Conservation (phyloP, 2,329 filamentous ascomycete species). For the Davidsoniella eucalypti region DNA sequence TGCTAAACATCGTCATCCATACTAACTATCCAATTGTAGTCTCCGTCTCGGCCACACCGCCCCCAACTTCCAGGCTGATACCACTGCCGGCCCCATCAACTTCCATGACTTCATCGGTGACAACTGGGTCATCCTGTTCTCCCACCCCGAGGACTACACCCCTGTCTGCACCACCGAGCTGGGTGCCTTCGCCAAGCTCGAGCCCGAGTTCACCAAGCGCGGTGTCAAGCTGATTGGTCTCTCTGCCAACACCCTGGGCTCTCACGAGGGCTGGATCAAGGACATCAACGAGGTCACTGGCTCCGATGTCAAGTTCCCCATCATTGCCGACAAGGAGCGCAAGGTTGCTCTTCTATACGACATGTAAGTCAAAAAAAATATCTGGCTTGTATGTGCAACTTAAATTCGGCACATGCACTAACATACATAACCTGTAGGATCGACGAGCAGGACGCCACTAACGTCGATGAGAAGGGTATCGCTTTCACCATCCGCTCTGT, state of each 20-base stretch:
- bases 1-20: background rate
- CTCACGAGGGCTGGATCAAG: slow-evolving; percentile 78
- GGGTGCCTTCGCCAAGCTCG: slow-evolving; percentile 78
- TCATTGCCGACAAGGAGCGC: slow-evolving; percentile 65
- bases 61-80: slow-evolving; percentile 73
- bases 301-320: slow-evolving; percentile 56
- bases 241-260: slow-evolving; percentile 69
- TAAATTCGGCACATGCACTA: background rate
- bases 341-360: slow-evolving; percentile 62
- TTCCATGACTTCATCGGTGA: slow-evolving; percentile 69
- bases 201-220: slow-evolving; percentile 73
- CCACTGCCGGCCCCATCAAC: slow-evolving; percentile 60
- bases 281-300: slow-evolving; percentile 70
- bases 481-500: slow-evolving; percentile 91
- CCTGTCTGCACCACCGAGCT: slow-evolving; percentile 94
- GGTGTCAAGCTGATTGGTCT: slow-evolving; percentile 85
- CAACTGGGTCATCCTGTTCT: slow-evolving; percentile 72
- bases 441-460: slow-evolving; percentile 66
- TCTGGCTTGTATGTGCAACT: background rate
- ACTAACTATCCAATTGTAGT: slow-evolving; percentile 5
- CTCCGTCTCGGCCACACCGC: slow-evolving; percentile 51
- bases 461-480: slow-evolving; percentile 66
- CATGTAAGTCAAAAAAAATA: slow-evolving; percentile 38
- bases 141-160: slow-evolving; percentile 79
- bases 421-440: slow-evolving; percentile 30